Evolutionary conservation across 129 eudicot species (phyloP).

Genomic region (Helianthus annuus): DNA sequence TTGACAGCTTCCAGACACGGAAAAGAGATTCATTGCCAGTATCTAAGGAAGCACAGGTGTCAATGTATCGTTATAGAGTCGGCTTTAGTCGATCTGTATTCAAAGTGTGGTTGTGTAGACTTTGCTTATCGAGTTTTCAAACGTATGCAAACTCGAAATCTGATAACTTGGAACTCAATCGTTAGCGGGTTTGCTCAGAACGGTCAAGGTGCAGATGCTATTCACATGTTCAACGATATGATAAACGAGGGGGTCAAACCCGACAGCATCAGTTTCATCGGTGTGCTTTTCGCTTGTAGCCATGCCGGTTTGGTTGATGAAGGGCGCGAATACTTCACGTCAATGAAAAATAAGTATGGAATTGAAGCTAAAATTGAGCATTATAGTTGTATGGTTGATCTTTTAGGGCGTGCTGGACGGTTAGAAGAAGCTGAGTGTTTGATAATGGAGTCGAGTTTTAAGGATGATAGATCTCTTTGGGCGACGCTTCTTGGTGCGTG

Average conservation of each 20-base stretch:
- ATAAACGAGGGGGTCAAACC: constrained; percentile 53
- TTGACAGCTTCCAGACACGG: constrained; percentile 69
- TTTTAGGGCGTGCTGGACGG: constrained; percentile 72
- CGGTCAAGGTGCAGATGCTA: constrained; percentile 70
- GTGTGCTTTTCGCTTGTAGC: constrained; percentile 80
- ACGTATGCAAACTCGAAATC: constrained; percentile 51
- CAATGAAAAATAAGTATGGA: constrained; percentile 51
- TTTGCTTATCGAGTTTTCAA: constrained; percentile 60
- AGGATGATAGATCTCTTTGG: constrained; percentile 65
- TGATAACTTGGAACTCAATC: constrained; percentile 83
- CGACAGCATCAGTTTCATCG: constrained; percentile 59
- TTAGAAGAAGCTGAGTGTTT: constrained; percentile 68
- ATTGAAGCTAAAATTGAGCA: constrained; percentile 57
- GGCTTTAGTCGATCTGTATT: constrained; percentile 83
- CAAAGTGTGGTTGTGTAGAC: constrained; percentile 77
- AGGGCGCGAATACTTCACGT: constrained; percentile 53
- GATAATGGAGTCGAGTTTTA: constrained; percentile 46
- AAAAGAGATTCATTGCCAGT: constrained; percentile 82
- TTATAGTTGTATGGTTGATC: constrained; percentile 74
- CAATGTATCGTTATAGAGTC: constrained; percentile 73
- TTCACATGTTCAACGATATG: constrained; percentile 55
- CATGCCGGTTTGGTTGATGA: constrained; percentile 73
- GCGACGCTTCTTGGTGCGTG: constrained; percentile 88
- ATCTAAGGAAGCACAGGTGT: constrained; percentile 55
- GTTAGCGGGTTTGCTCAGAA: constrained; percentile 80